phyloP scores from a whole-genome alignment of 257 asterid species.

The Solanum appendiculatum region DNA sequence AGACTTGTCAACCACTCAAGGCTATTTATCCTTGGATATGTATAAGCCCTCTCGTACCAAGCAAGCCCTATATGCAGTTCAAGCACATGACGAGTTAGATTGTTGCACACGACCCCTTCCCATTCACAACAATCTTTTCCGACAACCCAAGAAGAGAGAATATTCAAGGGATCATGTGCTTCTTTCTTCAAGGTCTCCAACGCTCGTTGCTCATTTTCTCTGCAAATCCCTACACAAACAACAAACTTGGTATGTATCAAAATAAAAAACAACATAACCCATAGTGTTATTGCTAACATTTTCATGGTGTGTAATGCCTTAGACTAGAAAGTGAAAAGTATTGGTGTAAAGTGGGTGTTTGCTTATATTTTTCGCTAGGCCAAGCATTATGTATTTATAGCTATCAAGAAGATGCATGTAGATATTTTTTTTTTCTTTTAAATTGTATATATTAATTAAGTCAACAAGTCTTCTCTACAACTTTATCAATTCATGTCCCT shows the following conservation, averaged over 20 bases:
- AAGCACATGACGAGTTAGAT: neutral
- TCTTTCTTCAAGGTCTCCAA: neutral
- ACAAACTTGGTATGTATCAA: neutral
- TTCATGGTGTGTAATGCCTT: neutral
- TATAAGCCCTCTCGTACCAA: fast-evolving
- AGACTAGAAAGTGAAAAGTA: neutral
- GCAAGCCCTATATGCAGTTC: too few species aligned
- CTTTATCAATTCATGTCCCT: neutral
- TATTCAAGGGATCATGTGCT: neutral
- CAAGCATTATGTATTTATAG: neutral
- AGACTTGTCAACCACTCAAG: neutral
- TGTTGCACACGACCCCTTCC: neutral
- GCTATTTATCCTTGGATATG: neutral
- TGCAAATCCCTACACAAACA: neutral
- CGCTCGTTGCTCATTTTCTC: neutral
- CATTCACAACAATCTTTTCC: neutral
- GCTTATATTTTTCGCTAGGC: neutral
- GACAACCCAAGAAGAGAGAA: neutral
- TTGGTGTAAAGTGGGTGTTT: too few species aligned
- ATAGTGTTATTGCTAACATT: neutral
- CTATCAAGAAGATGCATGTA: neutral
- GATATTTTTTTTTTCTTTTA: too few species aligned
- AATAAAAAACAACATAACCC: neutral
- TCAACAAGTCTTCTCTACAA: too few species aligned
- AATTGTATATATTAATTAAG: too few species aligned